phyloP scores from a whole-genome alignment of 2,329 filamentous ascomycete genomes.

The Sporothrix humicola region DNA sequence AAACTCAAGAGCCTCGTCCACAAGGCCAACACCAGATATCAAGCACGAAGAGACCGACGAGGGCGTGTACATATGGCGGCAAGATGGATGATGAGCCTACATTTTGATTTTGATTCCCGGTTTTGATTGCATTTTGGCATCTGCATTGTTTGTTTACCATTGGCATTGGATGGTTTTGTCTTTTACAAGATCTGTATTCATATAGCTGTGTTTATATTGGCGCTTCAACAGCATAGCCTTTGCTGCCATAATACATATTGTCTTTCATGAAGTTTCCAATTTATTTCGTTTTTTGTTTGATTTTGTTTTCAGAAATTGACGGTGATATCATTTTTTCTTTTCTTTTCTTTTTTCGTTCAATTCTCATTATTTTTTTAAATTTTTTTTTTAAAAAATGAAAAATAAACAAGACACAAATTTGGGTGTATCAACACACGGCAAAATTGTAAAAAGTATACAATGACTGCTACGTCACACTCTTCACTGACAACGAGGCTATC shows the following conservation, averaged over 20 bases:
- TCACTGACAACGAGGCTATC: too few species aligned
- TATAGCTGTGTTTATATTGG: neutral
- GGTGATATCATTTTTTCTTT: neutral
- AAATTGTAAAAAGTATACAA: neutral
- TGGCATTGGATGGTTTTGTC: neutral
- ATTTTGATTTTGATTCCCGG: neutral
- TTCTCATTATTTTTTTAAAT: neutral
- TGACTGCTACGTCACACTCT: neutral
- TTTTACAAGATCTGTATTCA: neutral
- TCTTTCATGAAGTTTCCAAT: neutral
- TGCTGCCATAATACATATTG: neutral
- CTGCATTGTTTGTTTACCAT: neutral
- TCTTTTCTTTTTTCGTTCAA: neutral
- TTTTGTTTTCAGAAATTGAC: neutral
- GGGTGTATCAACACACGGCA: too few species aligned
- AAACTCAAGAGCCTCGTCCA: slow-evolving; percentile 6
- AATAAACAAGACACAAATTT: neutral
- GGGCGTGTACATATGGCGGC: slow-evolving; percentile 35
- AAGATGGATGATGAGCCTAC: slow-evolving; percentile 10
- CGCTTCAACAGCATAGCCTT: neutral
- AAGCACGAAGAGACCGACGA: slow-evolving; percentile 29
- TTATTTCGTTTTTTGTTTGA: neutral
- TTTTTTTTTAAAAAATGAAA: neutral
- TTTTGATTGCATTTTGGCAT: neutral
- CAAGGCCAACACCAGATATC: neutral